These are phyloP conservation scores for Heracleum sosnowskyi DNA, from an alignment of 129 eudicot species.

Conservation along the genomic window DNA sequence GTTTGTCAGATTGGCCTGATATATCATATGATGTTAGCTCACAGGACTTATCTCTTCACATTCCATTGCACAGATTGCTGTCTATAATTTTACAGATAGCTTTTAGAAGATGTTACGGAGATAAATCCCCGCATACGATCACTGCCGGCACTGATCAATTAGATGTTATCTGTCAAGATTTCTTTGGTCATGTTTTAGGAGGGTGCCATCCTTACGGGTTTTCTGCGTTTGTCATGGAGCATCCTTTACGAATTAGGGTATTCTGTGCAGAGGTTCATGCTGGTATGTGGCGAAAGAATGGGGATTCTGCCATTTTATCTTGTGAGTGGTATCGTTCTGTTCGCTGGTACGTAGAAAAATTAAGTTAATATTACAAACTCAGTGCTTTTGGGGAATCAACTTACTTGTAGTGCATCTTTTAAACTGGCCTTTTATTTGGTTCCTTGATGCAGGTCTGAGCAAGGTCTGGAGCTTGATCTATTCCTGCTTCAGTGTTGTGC, in stretches of 20 bases:
- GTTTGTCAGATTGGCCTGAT: slow-evolving; percentile 87
- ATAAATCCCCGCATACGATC: slow-evolving; percentile 15
- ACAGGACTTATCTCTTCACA: slow-evolving; percentile 79
- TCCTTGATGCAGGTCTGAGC: slow-evolving; percentile 71
- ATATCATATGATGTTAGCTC: slow-evolving; percentile 79
- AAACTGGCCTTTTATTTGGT: not conserved
- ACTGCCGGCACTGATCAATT: slow-evolving; percentile 23
- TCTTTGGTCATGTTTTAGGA: slow-evolving; percentile 58
- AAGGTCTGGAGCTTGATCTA: slow-evolving; percentile 86
- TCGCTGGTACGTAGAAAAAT: slow-evolving; percentile 64
- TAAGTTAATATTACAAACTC: not conserved
- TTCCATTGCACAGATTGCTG: slow-evolving; percentile 82
- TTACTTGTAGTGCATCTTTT: not conserved
- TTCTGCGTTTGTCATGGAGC: slow-evolving; percentile 91
- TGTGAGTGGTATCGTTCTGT: slow-evolving; percentile 90
- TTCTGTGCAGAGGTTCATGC: slow-evolving; percentile 96
- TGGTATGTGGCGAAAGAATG: slow-evolving; percentile 97
- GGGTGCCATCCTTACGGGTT: slow-evolving; percentile 89
- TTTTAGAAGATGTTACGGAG: slow-evolving; percentile 59
- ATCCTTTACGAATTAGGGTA: slow-evolving; percentile 81
- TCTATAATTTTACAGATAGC: slow-evolving; percentile 69
- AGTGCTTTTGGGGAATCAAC: not conserved
- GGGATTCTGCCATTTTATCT: slow-evolving; percentile 78
- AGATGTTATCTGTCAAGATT: slow-evolving; percentile 35
- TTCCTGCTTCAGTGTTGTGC: slow-evolving; percentile 96